These are phyloP conservation scores for Sordaria brevicollis DNA, from an alignment of 495 filamentous ascomycete genomes.

Conservation along the genomic window DNA sequence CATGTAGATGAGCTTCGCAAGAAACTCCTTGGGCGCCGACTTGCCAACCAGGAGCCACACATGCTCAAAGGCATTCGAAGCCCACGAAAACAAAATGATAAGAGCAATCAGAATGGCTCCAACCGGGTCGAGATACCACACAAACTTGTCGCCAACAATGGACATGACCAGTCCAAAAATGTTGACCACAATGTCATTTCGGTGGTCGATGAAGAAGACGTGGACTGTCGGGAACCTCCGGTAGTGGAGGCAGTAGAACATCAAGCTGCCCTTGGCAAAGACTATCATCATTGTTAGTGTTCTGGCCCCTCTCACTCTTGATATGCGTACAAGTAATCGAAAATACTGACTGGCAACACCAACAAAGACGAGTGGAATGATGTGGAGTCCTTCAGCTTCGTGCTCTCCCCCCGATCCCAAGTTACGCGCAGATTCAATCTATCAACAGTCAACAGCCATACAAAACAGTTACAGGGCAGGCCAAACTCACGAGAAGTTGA, in stretches of 20 bases:
- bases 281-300: slow-evolving; percentile 21
- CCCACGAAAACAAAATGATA: slow-evolving; percentile 45
- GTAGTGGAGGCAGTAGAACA: slow-evolving; percentile 41
- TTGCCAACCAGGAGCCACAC: slow-evolving; percentile 48
- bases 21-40: slow-evolving; percentile 40
- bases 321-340: too few species aligned
- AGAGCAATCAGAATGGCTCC: slow-evolving; percentile 45
- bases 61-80: slow-evolving; percentile 44
- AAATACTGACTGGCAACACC: slow-evolving; percentile 36
- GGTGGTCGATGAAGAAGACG: slow-evolving; percentile 47
- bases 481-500: slow-evolving; percentile 35
- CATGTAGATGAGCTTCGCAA: slow-evolving; percentile 49
- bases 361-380: slow-evolving; percentile 43
- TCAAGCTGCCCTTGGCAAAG: slow-evolving; percentile 35
- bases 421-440: slow-evolving; percentile 39
- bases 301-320: not conserved
- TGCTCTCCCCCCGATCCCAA: slow-evolving; percentile 27
- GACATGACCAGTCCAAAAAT: slow-evolving; percentile 45
- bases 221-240: slow-evolving; percentile 43
- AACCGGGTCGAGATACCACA: slow-evolving; percentile 47
- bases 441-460: not conserved
- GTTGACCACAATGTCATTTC: slow-evolving; percentile 48
- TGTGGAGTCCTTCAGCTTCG: slow-evolving; percentile 30
- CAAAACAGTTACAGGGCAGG: not conserved
- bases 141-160: slow-evolving; percentile 39